These are phyloP conservation scores for Candida xyloterini DNA, from an alignment of 805 yeast species.

Conservation along the genomic window DNA sequence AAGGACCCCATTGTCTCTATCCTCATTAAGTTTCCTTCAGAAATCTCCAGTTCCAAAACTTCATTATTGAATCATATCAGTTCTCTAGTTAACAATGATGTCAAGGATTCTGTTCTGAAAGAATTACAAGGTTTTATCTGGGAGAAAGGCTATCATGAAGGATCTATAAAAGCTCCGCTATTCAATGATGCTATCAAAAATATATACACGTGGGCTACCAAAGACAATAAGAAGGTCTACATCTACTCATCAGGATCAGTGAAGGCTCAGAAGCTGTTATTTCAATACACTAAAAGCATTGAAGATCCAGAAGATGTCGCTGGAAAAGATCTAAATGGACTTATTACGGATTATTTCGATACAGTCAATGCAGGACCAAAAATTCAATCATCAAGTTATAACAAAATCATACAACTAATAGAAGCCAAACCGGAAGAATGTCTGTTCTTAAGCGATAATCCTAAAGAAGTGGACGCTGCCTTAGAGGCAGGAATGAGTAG, in stretches of 20 bases:
- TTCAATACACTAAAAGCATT: slow-evolving; percentile 51
- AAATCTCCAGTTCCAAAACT: slow-evolving; percentile 26
- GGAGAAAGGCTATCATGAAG: slow-evolving; percentile 75
- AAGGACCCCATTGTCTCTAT: slow-evolving; percentile 30
- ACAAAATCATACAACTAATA: slow-evolving; percentile 42
- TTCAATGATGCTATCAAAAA: slow-evolving; percentile 67
- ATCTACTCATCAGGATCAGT: slow-evolving; percentile 91
- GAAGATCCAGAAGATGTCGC: slow-evolving; percentile 25
- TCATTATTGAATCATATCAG: slow-evolving; percentile 47
- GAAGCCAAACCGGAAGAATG: slow-evolving; percentile 20
- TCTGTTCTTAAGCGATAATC: slow-evolving; percentile 78
- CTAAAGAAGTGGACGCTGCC: slow-evolving; percentile 76
- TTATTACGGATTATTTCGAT: slow-evolving; percentile 72
- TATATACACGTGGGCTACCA: slow-evolving; percentile 41
- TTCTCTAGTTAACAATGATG: slow-evolving; percentile 57
- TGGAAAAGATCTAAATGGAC: slow-evolving; percentile 48
- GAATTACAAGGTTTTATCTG: slow-evolving; percentile 81
- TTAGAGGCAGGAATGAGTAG: slow-evolving; percentile 57
- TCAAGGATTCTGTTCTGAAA: slow-evolving; percentile 76
- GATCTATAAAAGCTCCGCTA: slow-evolving; percentile 73
- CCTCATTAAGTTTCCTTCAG: slow-evolving; percentile 46
- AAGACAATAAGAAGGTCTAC: slow-evolving; percentile 39
- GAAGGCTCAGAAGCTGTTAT: slow-evolving; percentile 78
- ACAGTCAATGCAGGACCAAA: slow-evolving; percentile 82
- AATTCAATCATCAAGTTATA: slow-evolving; percentile 54